Evolutionary conservation across 1,284 basidiomycete species (phyloP).

Genomic region (Puccinia novopanici): DNA sequence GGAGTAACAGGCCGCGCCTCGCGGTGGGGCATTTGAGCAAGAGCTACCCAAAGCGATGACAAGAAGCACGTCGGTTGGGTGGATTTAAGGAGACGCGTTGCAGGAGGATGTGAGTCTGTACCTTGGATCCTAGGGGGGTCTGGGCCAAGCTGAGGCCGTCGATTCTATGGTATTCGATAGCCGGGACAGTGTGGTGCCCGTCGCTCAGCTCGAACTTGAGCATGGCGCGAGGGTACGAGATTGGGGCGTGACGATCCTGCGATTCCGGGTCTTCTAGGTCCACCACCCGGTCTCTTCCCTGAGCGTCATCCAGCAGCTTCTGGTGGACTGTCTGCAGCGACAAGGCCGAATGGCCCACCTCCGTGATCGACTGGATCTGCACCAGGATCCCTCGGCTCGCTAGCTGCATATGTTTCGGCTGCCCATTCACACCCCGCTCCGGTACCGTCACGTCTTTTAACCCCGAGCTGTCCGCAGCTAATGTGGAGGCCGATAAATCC

Average conservation of each 20-base stretch:
- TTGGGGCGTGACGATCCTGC: conserved; percentile 24
- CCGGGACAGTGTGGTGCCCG: conserved; percentile 42
- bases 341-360: conserved; percentile 51
- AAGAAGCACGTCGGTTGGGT: not conserved
- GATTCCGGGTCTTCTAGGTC: conserved; percentile 39
- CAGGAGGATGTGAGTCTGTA: not conserved
- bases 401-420: conserved; percentile 5
- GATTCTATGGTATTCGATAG: conserved; percentile 52
- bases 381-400: conserved; percentile 45
- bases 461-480: not conserved
- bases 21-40: conserved; percentile 51
- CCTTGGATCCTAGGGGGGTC: conserved; percentile 53
- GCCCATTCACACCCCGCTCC: not conserved
- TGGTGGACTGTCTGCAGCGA: conserved; percentile 36
- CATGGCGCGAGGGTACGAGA: conserved; percentile 51
- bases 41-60: conserved; percentile 30
- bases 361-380: conserved; percentile 52
- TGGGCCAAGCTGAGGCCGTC: conserved; percentile 50
- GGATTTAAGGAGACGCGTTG: no score
- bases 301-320: conserved; percentile 47
- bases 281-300: conserved; percentile 26
- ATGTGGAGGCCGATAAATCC: conserved; percentile 53
- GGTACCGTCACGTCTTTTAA: not conserved
- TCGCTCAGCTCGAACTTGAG: conserved; percentile 52
- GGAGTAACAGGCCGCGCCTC: conserved; percentile 52